phyloP scores from a whole-genome alignment of 164 flowering plant genomes.

The Echeveria elegans region DNA sequence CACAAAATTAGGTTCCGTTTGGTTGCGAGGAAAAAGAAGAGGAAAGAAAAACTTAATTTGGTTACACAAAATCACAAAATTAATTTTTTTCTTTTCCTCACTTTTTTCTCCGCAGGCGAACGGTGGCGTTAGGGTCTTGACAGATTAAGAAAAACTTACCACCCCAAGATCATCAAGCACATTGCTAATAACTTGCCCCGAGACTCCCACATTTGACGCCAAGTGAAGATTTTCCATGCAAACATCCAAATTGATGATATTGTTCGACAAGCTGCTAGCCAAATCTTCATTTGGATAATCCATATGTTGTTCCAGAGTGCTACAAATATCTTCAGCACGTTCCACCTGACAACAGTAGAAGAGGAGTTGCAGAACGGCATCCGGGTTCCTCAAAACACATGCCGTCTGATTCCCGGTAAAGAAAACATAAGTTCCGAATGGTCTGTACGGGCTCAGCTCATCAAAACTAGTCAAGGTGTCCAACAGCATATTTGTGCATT shows the following conservation, averaged over 20 bases:
- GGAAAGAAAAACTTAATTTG: too few relatives aligned
- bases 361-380: conserved; percentile 61
- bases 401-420: conserved; percentile 37
- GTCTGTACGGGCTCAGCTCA: conserved; percentile 65
- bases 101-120: too few relatives aligned
- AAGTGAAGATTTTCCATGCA: conserved; percentile 30
- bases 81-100: too few relatives aligned
- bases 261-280: conserved; percentile 27
- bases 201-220: conserved; percentile 18
- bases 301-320: conserved; percentile 43
- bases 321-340: conserved; percentile 20
- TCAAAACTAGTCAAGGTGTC: conserved; percentile 41
- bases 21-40: too few relatives aligned
- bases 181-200: conserved; percentile 7
- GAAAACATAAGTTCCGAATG: conserved; percentile 65
- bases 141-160: conserved; percentile 31
- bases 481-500: conserved; percentile 38
- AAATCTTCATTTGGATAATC: conserved; percentile 25
- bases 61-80: too few relatives aligned
- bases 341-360: conserved; percentile 48
- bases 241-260: conserved; percentile 24
- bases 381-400: conserved; percentile 42
- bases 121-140: too few relatives aligned
- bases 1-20: neutral
- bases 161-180: conserved; percentile 51